These are phyloP conservation scores for Mortierella sp. DNA, from an alignment of 371 early-diverging fungal genomes.

Conservation along the genomic window DNA sequence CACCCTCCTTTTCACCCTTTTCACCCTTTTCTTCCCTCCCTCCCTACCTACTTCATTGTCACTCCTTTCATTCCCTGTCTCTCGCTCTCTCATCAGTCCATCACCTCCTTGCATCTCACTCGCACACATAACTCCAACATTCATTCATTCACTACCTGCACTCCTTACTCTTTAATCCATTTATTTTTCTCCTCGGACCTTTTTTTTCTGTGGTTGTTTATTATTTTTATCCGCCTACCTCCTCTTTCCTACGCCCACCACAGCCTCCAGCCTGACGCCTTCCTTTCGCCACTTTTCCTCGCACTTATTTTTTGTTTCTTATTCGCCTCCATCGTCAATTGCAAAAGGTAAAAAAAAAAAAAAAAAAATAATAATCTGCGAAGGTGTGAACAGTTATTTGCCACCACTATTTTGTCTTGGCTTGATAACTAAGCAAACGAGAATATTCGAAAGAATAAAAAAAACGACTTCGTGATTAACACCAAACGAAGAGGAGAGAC, in stretches of 20 bases:
- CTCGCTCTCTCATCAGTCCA: conserved; percentile 4
- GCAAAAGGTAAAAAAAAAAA: background rate
- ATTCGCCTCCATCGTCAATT: background rate
- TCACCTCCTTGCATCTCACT: background rate
- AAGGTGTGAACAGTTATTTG: background rate
- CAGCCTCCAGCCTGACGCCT: too few species aligned
- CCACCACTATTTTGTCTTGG: background rate
- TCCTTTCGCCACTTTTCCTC: conserved; percentile 7
- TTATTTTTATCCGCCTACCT: background rate
- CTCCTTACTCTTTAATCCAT: background rate
- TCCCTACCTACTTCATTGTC: background rate
- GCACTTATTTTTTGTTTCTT: background rate
- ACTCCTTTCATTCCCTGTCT: too few species aligned
- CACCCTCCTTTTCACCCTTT: background rate
- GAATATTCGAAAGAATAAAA: conserved; percentile 4
- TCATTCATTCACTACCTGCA: background rate
- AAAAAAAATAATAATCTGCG: background rate
- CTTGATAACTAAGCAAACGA: conserved; percentile 2
- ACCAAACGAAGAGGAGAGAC: background rate
- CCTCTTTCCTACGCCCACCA: background rate
- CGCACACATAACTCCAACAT: too few species aligned
- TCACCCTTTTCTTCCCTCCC: too few species aligned
- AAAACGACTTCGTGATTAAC: background rate
- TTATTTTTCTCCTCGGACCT: background rate
- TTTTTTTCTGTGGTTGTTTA: background rate